Evolutionary conservation across 139 green algal species (phyloP), one percentile per base, ranked within the genome.

Genomic region (Chlamydomonas sp.): DNA sequence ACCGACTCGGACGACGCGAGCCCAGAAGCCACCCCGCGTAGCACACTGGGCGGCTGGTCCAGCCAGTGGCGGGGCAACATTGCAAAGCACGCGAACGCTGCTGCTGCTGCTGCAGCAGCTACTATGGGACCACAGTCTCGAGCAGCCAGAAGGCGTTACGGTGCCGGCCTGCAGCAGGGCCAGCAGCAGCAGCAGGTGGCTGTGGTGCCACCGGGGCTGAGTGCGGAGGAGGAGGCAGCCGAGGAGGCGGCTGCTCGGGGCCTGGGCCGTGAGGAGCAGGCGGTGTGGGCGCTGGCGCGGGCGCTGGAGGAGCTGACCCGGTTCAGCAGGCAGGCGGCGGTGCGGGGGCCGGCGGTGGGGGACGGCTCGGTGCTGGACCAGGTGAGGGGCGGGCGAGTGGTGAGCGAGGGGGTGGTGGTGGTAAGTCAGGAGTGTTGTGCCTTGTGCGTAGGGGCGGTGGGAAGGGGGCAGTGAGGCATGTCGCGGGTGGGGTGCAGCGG

Each of bases 271-370:
- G 63, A 63, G 15, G 84, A 88, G 76, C 63, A 20, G 8, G 84
- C 84, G 58, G 64, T 83, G 75, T 77, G 63, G 84, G 59, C 72
- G 84, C 76, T 88, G 18, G 9, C 62, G 9, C 75, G 63, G 17
- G 75, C 84, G 18, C 74, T 88, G 84, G 63, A 83, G 75, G 84
- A 83, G 84, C 64, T 88, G 63, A 3, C 16, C 4, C 57, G 75
- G 1, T 88, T 83, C 74, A 83, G 75, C 84, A 68, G 75, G 59
- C 15, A 73, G 59, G 60, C 77, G 2, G 84, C 84, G 57, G 84
- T 83, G 7, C 58, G 10, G 63, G 57, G 57, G 7, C 63, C 18
- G 63, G 57, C 9, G 5, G 1, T 78, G 75, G 61, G 20, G 63
- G 75, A 83, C 49, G 75, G 64, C 4, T 82, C 72, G 2, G 84